Conservation (phyloP, 768 basidiomycete species). For the Mycena vitilis region DNA sequence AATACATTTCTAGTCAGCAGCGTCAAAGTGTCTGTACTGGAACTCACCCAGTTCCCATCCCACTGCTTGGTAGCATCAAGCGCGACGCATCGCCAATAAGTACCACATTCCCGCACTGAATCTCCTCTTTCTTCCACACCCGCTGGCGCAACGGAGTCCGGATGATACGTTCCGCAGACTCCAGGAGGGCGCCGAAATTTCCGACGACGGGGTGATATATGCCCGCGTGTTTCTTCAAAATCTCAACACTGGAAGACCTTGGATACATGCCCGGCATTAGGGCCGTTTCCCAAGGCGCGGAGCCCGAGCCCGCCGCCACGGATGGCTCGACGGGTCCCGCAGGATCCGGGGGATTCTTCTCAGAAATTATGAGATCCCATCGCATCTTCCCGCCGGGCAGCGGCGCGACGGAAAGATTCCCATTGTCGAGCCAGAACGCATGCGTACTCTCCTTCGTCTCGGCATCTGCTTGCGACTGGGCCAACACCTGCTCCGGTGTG, state of each 20-base stretch:
- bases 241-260: not conserved
- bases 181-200: conserved; percentile 11
- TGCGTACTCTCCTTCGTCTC: conserved; percentile 9
- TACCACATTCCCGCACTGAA: conserved; percentile 6
- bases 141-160: conserved; percentile 8
- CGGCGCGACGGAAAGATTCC: conserved; percentile 7
- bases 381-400: conserved; percentile 1
- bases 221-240: conserved; percentile 6
- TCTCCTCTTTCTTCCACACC: conserved; percentile 14
- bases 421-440: conserved; percentile 15
- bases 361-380: conserved; percentile 17
- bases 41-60: conserved; percentile 6
- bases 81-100: conserved; percentile 12
- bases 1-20: too few relatives aligned
- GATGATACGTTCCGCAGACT: conserved; percentile 8
- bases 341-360: conserved; percentile 1
- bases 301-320: not conserved
- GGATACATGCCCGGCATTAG: conserved; percentile 12
- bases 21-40: too few relatives aligned
- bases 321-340: conserved; percentile 1
- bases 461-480: not conserved
- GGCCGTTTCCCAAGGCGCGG: not conserved
- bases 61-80: conserved; percentile 9
- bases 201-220: conserved; percentile 12
- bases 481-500: not conserved